phyloP scores from a whole-genome alignment of 805 yeast genomes.

The Schwanniomyces sp. region DNA sequence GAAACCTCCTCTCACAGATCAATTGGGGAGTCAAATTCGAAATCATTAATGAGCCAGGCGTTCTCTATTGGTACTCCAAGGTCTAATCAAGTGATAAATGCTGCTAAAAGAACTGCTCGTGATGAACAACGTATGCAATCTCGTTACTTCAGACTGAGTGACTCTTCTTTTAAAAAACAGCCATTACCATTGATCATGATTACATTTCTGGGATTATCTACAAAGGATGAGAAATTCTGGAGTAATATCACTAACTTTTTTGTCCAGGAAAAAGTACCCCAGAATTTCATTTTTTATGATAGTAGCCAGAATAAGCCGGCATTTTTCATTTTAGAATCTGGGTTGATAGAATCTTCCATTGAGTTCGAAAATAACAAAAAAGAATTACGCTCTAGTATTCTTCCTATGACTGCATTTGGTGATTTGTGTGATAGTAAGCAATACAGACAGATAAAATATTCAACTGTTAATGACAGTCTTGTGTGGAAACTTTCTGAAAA shows the following conservation, averaged over 20 bases:
- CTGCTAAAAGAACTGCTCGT: conserved; percentile 46
- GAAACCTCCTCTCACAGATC: conserved; percentile 1
- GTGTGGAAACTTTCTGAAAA: conserved; percentile 65
- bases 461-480: conserved; percentile 60
- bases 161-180: conserved; percentile 40
- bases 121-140: conserved; percentile 43
- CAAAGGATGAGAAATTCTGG: conserved; percentile 59
- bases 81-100: conserved; percentile 50
- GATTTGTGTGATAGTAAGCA: conserved; percentile 42
- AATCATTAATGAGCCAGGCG: conserved; percentile 9
- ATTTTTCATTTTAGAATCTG: conserved; percentile 55
- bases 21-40: conserved; percentile 1
- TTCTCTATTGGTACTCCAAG: conserved; percentile 51
- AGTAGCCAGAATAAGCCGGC: conserved; percentile 46
- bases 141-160: conserved; percentile 48
- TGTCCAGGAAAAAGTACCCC: conserved; percentile 46
- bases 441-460: conserved; percentile 46
- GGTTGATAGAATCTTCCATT: conserved; percentile 37
- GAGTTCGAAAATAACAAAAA: conserved; percentile 39
- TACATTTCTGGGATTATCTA: conserved; percentile 60
- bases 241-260: conserved; percentile 54
- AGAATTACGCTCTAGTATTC: conserved; percentile 43
- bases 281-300: conserved; percentile 47
- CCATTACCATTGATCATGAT: conserved; percentile 68
- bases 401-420: conserved; percentile 78